Evolutionary conservation across 768 basidiomycete genomes (phyloP).

Genomic region (Leccinum arenicola): DNA sequence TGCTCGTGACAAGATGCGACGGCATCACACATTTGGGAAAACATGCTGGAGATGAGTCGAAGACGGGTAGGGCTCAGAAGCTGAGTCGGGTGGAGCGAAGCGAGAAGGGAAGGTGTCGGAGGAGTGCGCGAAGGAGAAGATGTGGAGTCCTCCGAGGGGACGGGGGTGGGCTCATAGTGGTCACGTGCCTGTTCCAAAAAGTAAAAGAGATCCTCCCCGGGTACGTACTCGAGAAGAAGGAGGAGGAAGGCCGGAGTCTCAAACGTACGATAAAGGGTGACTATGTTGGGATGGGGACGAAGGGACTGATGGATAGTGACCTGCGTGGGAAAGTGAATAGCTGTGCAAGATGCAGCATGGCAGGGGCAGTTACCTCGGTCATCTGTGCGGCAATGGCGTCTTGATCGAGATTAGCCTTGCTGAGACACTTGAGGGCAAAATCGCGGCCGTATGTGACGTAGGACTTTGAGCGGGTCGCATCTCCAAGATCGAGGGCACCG

Average conservation of each 20-base stretch:
- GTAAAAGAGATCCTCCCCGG: constrained; percentile 96
- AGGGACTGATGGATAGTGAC: constrained; percentile 95
- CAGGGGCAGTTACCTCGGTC: constrained; percentile 63
- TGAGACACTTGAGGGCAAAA: constrained; percentile 95
- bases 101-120: constrained; percentile 90
- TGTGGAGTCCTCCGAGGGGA: constrained; percentile 12
- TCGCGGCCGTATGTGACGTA: constrained; percentile 66
- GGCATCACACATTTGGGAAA: constrained; percentile 97
- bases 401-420: constrained; percentile 88
- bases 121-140: constrained; percentile 62
- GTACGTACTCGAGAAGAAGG: constrained; percentile 92
- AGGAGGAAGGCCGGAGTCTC: constrained; percentile 91
- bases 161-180: constrained; percentile 59
- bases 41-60: constrained; percentile 95
- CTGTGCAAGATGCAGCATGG: constrained; percentile 4
- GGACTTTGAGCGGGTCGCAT: constrained; percentile 30
- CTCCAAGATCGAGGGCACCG: constrained; percentile 54
- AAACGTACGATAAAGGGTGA: constrained; percentile 89
- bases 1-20: constrained; percentile 92
- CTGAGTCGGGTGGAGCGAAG: constrained; percentile 73
- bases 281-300: constrained; percentile 87
- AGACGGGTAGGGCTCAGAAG: constrained; percentile 86
- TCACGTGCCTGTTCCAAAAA: constrained; percentile 96
- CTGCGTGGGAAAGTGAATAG: constrained; percentile 36
- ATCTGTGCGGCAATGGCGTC: constrained; percentile 87